Conservation (phyloP, 2,329 filamentous ascomycete species). For the Epichloe bromicola region DNA sequence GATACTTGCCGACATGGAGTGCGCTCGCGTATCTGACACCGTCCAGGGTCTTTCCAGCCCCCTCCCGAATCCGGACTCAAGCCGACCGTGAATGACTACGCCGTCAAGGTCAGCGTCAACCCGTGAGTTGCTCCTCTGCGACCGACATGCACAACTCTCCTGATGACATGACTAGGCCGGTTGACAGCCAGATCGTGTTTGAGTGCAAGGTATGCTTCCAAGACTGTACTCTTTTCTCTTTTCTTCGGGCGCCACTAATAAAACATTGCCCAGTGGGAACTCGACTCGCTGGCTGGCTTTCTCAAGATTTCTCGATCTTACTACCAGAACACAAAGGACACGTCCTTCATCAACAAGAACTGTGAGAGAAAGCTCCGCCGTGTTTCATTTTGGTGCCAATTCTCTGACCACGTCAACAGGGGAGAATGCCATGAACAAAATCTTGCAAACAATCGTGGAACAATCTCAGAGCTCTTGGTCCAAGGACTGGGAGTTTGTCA, state of each 20-base stretch:
- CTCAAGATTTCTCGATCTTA: conserved; percentile 71
- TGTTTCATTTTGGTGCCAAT: too few species aligned
- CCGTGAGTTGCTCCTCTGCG: conserved; percentile 8
- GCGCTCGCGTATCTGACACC: not conserved
- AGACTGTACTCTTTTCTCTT: not conserved
- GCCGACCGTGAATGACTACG: conserved; percentile 13
- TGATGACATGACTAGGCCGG: conserved; percentile 8
- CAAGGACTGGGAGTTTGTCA: conserved; percentile 13
- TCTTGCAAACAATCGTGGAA: conserved; percentile 14
- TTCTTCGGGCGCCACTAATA: not conserved
- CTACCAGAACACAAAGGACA: conserved; percentile 54
- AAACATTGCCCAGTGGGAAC: conserved; percentile 50
- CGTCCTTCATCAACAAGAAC: conserved; percentile 43
- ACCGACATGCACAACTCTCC: not conserved
- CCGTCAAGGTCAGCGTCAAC: conserved; percentile 12
- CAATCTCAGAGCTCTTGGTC: conserved; percentile 16
- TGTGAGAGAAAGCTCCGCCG: conserved; percentile 9
- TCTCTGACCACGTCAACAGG: conserved; percentile 48
- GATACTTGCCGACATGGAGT: not conserved
- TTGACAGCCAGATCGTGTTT: conserved; percentile 14
- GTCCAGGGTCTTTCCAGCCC: conserved; percentile 68
- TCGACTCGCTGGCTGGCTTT: conserved; percentile 79
- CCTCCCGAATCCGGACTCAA: conserved; percentile 53
- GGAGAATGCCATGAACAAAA: conserved; percentile 37
- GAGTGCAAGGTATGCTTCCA: conserved; percentile 14